These are phyloP conservation scores for Zygoascus hellenicus DNA, from an alignment of 1,139 yeast species.

Conservation along the genomic window DNA sequence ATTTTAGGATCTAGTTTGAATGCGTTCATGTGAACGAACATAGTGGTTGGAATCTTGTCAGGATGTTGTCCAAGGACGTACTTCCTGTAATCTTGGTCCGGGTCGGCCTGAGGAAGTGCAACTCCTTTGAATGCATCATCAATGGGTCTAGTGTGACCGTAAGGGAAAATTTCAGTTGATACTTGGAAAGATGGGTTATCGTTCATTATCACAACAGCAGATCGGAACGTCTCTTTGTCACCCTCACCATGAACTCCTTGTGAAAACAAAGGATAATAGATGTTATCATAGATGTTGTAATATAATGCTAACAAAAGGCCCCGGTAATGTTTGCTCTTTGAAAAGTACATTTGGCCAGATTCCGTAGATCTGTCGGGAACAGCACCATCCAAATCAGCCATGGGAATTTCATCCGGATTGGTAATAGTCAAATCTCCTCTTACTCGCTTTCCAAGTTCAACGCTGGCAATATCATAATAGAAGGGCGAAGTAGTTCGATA, in stretches of 20 bases:
- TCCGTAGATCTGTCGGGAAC: conserved; percentile 80
- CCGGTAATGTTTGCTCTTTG: conserved; percentile 58
- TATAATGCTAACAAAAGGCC: conserved; percentile 64
- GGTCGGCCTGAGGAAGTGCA: conserved; percentile 72
- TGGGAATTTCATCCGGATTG: conserved; percentile 40
- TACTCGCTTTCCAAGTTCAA: conserved; percentile 40
- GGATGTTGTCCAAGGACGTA: conserved; percentile 12
- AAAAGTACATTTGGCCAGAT: conserved; percentile 72
- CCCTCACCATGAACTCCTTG: conserved; percentile 89
- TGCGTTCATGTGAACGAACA: conserved; percentile 62
- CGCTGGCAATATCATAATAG: conserved; percentile 60
- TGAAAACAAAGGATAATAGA: conserved; percentile 76
- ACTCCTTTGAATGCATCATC: conserved; percentile 50
- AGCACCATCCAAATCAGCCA: conserved; percentile 63
- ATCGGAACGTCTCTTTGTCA: conserved; percentile 82
- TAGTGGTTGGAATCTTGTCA: conserved; percentile 36
- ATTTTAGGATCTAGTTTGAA: conserved; percentile 55
- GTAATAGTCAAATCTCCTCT: conserved; percentile 34
- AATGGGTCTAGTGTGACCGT: conserved; percentile 37
- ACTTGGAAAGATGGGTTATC: conserved; percentile 60
- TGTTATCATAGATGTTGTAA: conserved; percentile 70
- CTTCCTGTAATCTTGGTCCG: conserved; percentile 47
- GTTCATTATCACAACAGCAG: conserved; percentile 63
- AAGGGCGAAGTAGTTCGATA: conserved; percentile 62
- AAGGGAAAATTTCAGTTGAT: conserved; percentile 48